phyloP scores from a whole-genome alignment of 2,329 filamentous ascomycete genomes.

The Ceratocystis destructans region DNA sequence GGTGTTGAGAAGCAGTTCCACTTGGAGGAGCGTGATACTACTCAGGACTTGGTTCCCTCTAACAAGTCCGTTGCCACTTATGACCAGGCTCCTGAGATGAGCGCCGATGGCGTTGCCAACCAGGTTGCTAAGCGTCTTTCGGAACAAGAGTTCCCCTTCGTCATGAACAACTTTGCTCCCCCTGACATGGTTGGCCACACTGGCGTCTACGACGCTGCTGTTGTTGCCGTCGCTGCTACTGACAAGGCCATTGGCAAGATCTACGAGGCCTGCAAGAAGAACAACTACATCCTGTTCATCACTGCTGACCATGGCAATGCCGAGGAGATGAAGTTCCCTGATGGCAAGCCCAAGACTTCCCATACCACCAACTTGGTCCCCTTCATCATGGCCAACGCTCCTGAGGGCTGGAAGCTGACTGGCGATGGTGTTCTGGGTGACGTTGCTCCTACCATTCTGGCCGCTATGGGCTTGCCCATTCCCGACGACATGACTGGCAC shows the following conservation, averaged over 20 bases:
- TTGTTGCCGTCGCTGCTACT: slow-evolving; percentile 70
- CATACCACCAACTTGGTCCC: slow-evolving; percentile 98
- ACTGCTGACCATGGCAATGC: slow-evolving; percentile 96
- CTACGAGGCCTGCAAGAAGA: slow-evolving; percentile 84
- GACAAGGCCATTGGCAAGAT: slow-evolving; percentile 90
- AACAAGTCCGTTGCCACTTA: slow-evolving; percentile 87
- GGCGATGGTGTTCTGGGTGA: slow-evolving; percentile 88
- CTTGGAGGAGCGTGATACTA: slow-evolving; percentile 78
- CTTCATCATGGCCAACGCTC: slow-evolving; percentile 95
- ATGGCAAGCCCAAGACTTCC: slow-evolving; percentile 93
- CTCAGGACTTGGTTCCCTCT: slow-evolving; percentile 63
- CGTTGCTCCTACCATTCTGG: slow-evolving; percentile 86
- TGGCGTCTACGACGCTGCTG: slow-evolving; percentile 87
- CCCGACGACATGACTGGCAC: slow-evolving; percentile 84
- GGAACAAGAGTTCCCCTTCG: slow-evolving; percentile 79
- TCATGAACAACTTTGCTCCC: slow-evolving; percentile 99
- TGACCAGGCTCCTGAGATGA: slow-evolving; percentile 92
- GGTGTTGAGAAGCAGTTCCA: slow-evolving; percentile 94
- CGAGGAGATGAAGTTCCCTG: slow-evolving; percentile 95
- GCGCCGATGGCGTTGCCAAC: slow-evolving; percentile 74
- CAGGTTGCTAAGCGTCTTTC: slow-evolving; percentile 78
- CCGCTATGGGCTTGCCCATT: slow-evolving; percentile 78
- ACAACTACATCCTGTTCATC: slow-evolving; percentile 86
- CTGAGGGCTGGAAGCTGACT: slow-evolving; percentile 74
- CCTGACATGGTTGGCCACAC: slow-evolving; percentile 99